A percentile compares a stretch with the other conserved stretches of the same genome.
Evolutionary conservation across 257 asterid genomes (phyloP).

Genomic region (Petunia secreta): DNA sequence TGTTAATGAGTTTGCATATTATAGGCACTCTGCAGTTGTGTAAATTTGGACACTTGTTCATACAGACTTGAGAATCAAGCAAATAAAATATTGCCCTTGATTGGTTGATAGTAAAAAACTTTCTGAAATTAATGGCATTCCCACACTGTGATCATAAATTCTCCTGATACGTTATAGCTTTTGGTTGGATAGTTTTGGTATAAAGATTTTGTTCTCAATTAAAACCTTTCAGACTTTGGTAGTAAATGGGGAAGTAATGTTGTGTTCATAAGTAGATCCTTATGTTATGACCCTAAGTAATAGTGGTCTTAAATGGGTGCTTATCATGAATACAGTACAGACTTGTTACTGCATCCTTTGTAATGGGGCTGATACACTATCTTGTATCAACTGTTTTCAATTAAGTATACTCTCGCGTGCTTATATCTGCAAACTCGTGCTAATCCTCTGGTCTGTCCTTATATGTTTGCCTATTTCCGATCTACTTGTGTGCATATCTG

Average conservation of each 20-base stretch:
- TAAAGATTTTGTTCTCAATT: not conserved
- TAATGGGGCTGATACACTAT: not conserved
- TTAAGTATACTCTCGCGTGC: not conserved
- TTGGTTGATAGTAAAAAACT: not conserved
- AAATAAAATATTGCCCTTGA: not conserved
- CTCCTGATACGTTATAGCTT: too few species aligned
- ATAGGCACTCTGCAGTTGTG: not conserved
- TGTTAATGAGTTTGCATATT: not conserved
- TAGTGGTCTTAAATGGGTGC: not conserved
- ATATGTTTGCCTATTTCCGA: not conserved
- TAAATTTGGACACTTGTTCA: slow-evolving; percentile 2
- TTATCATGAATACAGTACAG: not conserved
- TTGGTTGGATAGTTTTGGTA: not conserved
- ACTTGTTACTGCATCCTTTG: slow-evolving; percentile 7
- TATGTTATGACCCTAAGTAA: not conserved
- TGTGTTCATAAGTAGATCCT: not conserved
- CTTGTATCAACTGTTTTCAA: slow-evolving; percentile 11
- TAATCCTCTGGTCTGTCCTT: slow-evolving; percentile 6
- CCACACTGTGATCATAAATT: not conserved
- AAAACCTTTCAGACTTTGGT: not conserved
- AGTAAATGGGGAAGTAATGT: not conserved
- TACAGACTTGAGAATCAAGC: not conserved
- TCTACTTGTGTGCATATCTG: slow-evolving; percentile 8
- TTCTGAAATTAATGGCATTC: not conserved
- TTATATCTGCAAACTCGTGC: not conserved